phyloP scores from a whole-genome alignment of 2,329 filamentous ascomycete species.

The Plenodomus biglobosus region DNA sequence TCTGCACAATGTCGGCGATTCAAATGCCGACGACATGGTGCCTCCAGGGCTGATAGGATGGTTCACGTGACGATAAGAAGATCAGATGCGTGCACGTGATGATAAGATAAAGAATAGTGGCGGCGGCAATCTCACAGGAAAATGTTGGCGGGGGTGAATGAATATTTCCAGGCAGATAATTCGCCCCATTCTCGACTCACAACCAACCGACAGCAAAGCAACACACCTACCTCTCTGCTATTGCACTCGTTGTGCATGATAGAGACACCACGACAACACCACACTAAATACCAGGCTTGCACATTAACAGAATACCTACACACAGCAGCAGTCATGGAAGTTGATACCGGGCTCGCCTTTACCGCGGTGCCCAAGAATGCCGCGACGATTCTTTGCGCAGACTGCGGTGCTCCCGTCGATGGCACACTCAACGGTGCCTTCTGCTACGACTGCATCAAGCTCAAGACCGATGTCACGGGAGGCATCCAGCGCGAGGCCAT shows the following conservation, averaged over 20 bases:
- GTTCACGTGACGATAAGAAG: constrained; percentile 26
- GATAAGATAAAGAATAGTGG: constrained; percentile 9
- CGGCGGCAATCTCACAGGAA: constrained; percentile 2
- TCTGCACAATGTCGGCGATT: constrained; percentile 11
- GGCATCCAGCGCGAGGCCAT: constrained; percentile 89
- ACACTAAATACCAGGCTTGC: too few species aligned
- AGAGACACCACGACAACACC: too few species aligned
- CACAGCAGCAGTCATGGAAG: constrained; percentile 42
- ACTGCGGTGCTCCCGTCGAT: constrained; percentile 94
- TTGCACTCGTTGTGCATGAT: too few species aligned
- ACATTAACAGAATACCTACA: too few species aligned
- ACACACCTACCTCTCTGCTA: too few species aligned
- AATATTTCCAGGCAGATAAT: constrained; percentile 34
- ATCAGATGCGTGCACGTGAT: background rate
- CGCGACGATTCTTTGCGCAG: constrained; percentile 90
- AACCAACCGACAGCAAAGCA: background rate
- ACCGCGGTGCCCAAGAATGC: constrained; percentile 44
- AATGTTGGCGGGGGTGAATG: constrained; percentile 37
- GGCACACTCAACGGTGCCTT: constrained; percentile 83
- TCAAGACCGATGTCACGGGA: constrained; percentile 88
- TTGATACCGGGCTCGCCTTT: constrained; percentile 46
- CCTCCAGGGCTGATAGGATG: background rate
- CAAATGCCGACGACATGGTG: background rate
- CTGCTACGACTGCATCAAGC: constrained; percentile 94
- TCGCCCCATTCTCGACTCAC: constrained; percentile 23